phyloP scores from a whole-genome alignment of 805 yeast species.

The Myxozyma vanderwaltii region DNA sequence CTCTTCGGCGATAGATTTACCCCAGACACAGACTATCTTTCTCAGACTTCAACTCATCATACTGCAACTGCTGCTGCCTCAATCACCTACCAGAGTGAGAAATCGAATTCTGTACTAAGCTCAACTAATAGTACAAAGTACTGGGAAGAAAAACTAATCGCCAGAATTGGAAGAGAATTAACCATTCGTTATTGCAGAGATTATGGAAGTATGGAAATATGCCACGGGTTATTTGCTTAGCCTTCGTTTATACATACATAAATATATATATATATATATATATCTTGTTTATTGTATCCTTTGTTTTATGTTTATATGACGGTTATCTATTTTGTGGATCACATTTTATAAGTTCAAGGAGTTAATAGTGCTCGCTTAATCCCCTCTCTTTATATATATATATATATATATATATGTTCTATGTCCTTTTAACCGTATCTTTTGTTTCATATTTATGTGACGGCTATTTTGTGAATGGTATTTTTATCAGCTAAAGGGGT shows the following conservation, averaged over 20 bases:
- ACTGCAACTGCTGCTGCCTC: background rate
- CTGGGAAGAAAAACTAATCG: constrained; percentile 31
- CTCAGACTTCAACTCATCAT: background rate
- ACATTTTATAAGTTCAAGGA: too few species aligned
- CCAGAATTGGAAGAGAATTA: constrained; percentile 28
- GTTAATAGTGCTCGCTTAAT: too few species aligned
- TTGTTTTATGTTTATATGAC: too few species aligned
- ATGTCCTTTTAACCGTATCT: background rate
- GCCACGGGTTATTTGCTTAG: constrained; percentile 21
- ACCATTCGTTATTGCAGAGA: constrained; percentile 19
- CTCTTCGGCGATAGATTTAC: constrained; percentile 40
- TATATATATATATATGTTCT: background rate
- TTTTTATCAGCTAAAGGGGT: background rate
- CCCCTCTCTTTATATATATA: background rate
- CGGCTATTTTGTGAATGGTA: background rate
- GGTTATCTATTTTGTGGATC: too few species aligned
- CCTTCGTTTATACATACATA: too few species aligned
- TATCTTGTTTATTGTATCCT: too few species aligned
- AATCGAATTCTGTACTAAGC: constrained; percentile 21
- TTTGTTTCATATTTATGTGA: too few species aligned
- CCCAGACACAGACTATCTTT: constrained; percentile 13
- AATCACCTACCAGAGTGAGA: constrained; percentile 3
- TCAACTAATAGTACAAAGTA: constrained; percentile 14
- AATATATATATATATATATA: too few species aligned
- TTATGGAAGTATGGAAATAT: constrained; percentile 29